Percentiles rank a stretch among this genome's conserved stretches.
Conservation (phyloP, 192 early-diverging fungal species). For the Coemansia sp. region DNA sequence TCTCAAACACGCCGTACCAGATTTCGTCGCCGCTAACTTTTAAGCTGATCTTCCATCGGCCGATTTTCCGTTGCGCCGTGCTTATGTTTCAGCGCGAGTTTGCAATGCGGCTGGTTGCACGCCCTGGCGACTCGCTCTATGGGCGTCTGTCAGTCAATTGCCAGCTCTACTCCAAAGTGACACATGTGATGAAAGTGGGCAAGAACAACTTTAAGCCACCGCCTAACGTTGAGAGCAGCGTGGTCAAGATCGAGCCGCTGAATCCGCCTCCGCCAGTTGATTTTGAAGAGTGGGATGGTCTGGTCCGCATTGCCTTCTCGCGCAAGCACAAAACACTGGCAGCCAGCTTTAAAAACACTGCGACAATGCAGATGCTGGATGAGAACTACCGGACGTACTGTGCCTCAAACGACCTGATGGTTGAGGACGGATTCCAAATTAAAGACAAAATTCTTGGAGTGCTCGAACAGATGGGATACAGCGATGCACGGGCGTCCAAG, state of each 20-base stretch:
- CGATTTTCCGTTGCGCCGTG: slow-evolving; percentile 84
- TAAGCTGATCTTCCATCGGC: slow-evolving; percentile 94
- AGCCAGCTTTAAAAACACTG: slow-evolving; percentile 85
- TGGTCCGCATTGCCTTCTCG: slow-evolving; percentile 88
- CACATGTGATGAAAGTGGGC: slow-evolving; percentile 96
- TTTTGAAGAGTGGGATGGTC: slow-evolving; percentile 96
- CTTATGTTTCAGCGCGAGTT: slow-evolving; percentile 99
- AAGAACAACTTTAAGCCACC: slow-evolving; percentile 98
- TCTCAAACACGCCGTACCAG: slow-evolving; percentile 97
- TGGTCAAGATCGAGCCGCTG: slow-evolving; percentile 89
- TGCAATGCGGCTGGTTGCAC: slow-evolving; percentile 89
- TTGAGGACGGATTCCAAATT: slow-evolving; percentile 83
- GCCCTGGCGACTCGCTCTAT: slow-evolving; percentile 89
- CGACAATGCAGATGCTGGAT: slow-evolving; percentile 87
- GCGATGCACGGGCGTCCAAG: slow-evolving; percentile 80
- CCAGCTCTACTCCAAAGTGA: slow-evolving; percentile 90
- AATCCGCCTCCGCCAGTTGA: slow-evolving; percentile 94
- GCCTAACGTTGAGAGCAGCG: slow-evolving; percentile 92
- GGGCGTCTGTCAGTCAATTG: slow-evolving; percentile 91
- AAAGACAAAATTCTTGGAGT: slow-evolving; percentile 75
- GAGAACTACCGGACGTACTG: slow-evolving; percentile 95
- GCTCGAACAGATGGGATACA: slow-evolving; percentile 64
- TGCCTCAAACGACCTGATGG: slow-evolving; percentile 73
- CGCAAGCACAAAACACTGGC: slow-evolving; percentile 93
- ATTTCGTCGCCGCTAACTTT: slow-evolving; percentile 95